A percentile compares a stretch with the other conserved stretches of the same genome.
Conservation (phyloP, 2,329 filamentous ascomycete species). For the Fusarium nygamai region DNA sequence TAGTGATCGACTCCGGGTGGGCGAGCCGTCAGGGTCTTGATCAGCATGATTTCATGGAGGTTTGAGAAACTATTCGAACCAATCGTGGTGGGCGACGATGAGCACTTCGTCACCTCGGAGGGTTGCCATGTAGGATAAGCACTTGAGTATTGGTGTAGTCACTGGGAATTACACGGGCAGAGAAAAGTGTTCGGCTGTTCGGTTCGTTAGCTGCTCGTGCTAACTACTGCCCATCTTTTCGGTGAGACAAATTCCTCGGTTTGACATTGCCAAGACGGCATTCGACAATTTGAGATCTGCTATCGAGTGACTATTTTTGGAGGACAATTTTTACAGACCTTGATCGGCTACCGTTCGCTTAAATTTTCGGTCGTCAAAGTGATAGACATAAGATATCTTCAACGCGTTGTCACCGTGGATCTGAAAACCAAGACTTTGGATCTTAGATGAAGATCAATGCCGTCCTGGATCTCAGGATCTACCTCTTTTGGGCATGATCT, state of each 20-base stretch:
- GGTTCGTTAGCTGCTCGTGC: not conserved
- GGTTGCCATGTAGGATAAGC: not conserved
- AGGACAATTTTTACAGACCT: not conserved
- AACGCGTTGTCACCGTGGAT: not conserved
- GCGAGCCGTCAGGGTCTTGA: conserved; percentile 1
- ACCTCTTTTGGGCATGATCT: not conserved
- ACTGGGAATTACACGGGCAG: not conserved
- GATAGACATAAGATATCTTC: not conserved
- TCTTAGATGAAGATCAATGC: not conserved
- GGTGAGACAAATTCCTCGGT: not conserved
- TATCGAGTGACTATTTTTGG: not conserved
- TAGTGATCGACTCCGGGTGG: not conserved
- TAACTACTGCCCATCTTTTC: not conserved
- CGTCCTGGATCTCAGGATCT: not conserved
- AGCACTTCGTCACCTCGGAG: not conserved
- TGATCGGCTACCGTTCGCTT: not conserved
- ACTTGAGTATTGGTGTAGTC: not conserved
- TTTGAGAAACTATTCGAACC: not conserved
- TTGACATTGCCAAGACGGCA: not conserved
- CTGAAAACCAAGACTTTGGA: not conserved
- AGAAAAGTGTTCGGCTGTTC: not conserved
- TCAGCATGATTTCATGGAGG: conserved; percentile 19
- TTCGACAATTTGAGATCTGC: not conserved
- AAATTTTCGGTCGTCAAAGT: not conserved
- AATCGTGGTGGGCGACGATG: conserved; percentile 1